Evolutionary conservation across 2,329 filamentous ascomycete genomes (phyloP), one percentile per base, ranked within the genome.

Genomic region (Claviceps arundinis): DNA sequence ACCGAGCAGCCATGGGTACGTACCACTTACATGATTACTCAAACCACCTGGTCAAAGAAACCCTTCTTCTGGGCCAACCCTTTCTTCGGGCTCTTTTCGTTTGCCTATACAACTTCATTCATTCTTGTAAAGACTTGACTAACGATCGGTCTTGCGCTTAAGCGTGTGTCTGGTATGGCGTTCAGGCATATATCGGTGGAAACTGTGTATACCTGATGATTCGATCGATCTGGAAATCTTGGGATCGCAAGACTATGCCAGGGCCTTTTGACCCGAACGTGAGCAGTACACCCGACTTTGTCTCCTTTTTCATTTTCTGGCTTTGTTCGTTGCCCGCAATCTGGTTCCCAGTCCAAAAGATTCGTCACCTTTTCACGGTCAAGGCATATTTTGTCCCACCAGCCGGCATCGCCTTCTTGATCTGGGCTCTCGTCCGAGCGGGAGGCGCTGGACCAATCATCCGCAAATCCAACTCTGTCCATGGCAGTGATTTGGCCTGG

Each of bases 171-270:
- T 94, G 88, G 89, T 91, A 90, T 56, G 87, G 87, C 48, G 87
- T 94, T 26, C 87, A 93, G 64, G 70, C 80, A 5, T 95, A 88
- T 72, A 94, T 95, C 56, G 89, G 89, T 59, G 86, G 86, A 26
- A 73, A 85, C 54, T 95, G 89, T 59, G 83, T 95, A 4, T 89
- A 89, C 56, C 71, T 95, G 54, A 95, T 95, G 88, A 91, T 95
- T 56, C 77, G 84, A 47, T 73, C 87, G 4, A 91, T 95, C 63
- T 95, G 88, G 88, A 78, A 73, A 55, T 76, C 74, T 48, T 86
- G 80, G 78, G 73, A 78, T 57, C 68, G 72, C 13, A 64, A 75
- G 4, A 75, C 73, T 1, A 75, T 89, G 55, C 80, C 76, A 11
- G 89, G 91, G 61, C 75, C 76, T 7, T 87, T 93, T 54, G 70